Conservation (phyloP, 2,329 filamentous ascomycete species). For the Fusarium verticillioides region DNA sequence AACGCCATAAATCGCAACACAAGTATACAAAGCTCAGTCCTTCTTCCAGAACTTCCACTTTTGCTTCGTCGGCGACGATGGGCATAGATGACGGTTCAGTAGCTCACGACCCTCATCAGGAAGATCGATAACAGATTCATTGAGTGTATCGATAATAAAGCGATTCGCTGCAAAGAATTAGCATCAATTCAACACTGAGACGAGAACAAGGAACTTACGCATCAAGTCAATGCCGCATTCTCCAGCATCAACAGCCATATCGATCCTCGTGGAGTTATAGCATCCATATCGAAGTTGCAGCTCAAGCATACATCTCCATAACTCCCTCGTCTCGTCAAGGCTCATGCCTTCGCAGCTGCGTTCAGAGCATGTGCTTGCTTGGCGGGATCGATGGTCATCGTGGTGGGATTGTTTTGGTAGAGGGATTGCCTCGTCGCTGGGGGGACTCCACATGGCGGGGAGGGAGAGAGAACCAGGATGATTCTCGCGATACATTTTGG, state of each 20-base stretch:
- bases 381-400: slow-evolving; percentile 27
- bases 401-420: slow-evolving; percentile 27
- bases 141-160: slow-evolving; percentile 55
- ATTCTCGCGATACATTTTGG: slow-evolving; percentile 40
- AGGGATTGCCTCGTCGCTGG: slow-evolving; percentile 22
- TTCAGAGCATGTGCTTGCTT: slow-evolving; percentile 46
- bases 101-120: slow-evolving; percentile 52
- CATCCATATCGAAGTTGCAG: slow-evolving; percentile 60
- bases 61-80: slow-evolving; percentile 30
- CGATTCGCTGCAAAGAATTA: slow-evolving; percentile 48
- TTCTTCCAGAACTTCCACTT: slow-evolving; percentile 48
- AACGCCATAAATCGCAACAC: slow-evolving; percentile 2
- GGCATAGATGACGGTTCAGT: slow-evolving; percentile 47
- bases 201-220: slow-evolving; percentile 51
- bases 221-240: slow-evolving; percentile 54
- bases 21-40: slow-evolving; percentile 10
- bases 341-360: slow-evolving; percentile 49
- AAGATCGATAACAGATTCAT: slow-evolving; percentile 52
- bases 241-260: slow-evolving; percentile 57
- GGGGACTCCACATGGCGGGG: slow-evolving; percentile 33
- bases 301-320: slow-evolving; percentile 62
- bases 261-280: slow-evolving; percentile 62
- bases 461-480: slow-evolving; percentile 37
- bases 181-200: background rate
- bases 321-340: slow-evolving; percentile 53